Evolutionary conservation across 257 asterid species (phyloP).

Genomic region (Solanum verrucosum): DNA sequence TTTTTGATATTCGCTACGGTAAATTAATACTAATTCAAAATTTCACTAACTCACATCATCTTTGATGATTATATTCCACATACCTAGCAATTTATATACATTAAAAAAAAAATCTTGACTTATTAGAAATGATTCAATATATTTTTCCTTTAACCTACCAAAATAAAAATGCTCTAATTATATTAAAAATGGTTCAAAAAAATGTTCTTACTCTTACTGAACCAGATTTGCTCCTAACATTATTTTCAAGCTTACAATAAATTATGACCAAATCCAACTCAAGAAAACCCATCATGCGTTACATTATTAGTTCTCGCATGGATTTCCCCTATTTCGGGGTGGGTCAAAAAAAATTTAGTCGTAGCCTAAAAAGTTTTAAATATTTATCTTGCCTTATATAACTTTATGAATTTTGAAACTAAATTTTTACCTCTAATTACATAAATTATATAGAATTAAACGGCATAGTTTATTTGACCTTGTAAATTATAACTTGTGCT

Average conservation of each 20-base stretch:
- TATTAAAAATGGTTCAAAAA: background rate
- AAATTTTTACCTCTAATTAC: background rate
- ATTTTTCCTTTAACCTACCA: accelerated
- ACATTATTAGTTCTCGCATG: background rate
- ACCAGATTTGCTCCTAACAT: background rate
- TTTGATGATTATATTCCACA: background rate
- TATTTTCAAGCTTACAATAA: background rate
- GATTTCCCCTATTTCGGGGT: background rate
- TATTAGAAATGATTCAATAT: background rate
- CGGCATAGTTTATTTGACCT: no score
- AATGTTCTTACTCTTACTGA: background rate
- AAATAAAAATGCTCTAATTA: background rate
- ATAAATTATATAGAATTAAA: no score
- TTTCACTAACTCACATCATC: background rate
- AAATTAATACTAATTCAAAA: background rate
- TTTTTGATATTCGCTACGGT: background rate
- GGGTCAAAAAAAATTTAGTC: background rate
- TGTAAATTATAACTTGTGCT: background rate
- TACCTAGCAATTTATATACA: background rate
- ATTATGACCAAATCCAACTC: background rate
- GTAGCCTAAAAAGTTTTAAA: background rate
- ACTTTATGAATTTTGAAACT: background rate
- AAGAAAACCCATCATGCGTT: background rate
- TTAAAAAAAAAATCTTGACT: background rate
- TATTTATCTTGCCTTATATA: no score